phyloP scores from a whole-genome alignment of 345 rosid genomes.

The Adansonia digitata region DNA sequence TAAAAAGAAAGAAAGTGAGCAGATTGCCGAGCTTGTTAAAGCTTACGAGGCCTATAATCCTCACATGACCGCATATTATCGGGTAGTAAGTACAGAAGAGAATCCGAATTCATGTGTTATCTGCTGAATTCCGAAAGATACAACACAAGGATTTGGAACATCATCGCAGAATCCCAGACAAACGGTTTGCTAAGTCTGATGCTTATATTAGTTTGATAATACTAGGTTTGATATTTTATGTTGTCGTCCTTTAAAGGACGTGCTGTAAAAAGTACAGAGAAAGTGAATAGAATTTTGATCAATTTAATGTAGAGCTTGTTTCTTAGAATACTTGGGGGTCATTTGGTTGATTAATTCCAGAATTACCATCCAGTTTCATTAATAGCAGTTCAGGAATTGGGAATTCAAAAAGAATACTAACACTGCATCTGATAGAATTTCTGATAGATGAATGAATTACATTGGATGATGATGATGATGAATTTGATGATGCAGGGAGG shows the following conservation, averaged over 20 bases:
- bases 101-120: too few relatives aligned
- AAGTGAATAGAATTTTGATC: not conserved
- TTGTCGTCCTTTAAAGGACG: too few relatives aligned
- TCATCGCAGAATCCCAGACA: too few relatives aligned
- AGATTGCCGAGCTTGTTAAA: too few relatives aligned
- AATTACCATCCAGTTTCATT: not conserved
- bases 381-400: not conserved
- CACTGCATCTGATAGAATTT: not conserved
- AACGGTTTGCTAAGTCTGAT: not conserved
- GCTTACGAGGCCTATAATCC: constrained; percentile 38
- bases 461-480: too few relatives aligned
- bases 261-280: not conserved
- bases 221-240: not conserved
- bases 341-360: not conserved
- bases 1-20: constrained; percentile 22
- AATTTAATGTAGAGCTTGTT: not conserved
- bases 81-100: constrained; percentile 31
- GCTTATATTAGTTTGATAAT: not conserved
- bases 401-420: not conserved
- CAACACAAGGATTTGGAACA: not conserved
- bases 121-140: not conserved
- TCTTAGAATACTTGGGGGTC: not conserved
- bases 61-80: constrained; percentile 20
- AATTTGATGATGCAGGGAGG: too few relatives aligned
- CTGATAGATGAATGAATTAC: not conserved